phyloP scores from a whole-genome alignment of 495 filamentous ascomycete genomes.

The Apiosordaria backusii region DNA sequence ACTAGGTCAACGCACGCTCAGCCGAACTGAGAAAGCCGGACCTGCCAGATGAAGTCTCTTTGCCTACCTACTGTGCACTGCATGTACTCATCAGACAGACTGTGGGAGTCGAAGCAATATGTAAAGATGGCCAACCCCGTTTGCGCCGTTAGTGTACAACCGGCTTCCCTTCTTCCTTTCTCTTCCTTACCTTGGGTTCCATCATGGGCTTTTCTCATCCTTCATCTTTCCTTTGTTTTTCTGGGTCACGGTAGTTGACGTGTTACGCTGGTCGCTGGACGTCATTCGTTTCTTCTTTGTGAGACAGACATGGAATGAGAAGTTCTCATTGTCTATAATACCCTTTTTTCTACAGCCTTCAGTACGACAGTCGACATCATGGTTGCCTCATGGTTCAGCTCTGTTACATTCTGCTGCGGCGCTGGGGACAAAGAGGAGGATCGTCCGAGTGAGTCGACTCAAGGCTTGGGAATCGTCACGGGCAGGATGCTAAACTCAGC shows the following conservation, averaged over 20 bases:
- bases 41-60: slow-evolving; percentile 2
- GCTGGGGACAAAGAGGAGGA: slow-evolving; percentile 33
- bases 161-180: not conserved
- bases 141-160: slow-evolving; percentile 10
- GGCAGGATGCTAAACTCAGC: not conserved
- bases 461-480: slow-evolving; percentile 1
- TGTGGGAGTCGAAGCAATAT: slow-evolving; percentile 1
- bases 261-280: slow-evolving; percentile 27
- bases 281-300: slow-evolving; percentile 27
- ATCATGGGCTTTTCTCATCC: slow-evolving; percentile 14
- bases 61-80: not conserved
- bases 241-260: slow-evolving; percentile 11
- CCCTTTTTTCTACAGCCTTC: not conserved
- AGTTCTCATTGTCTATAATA: slow-evolving; percentile 16
- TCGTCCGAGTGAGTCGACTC: slow-evolving; percentile 27
- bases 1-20: slow-evolving; percentile 21
- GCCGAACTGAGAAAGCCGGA: slow-evolving; percentile 17
- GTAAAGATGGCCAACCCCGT: slow-evolving; percentile 22
- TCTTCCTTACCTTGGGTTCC: slow-evolving; percentile 4
- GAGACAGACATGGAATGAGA: slow-evolving; percentile 15
- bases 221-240: slow-evolving; percentile 18
- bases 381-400: slow-evolving; percentile 41
- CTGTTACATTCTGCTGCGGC: slow-evolving; percentile 39
- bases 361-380: slow-evolving; percentile 37
- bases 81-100: not conserved